These are phyloP conservation scores for Chalciporus pseudorubinellus DNA, from an alignment of 768 basidiomycete species.

Conservation along the genomic window DNA sequence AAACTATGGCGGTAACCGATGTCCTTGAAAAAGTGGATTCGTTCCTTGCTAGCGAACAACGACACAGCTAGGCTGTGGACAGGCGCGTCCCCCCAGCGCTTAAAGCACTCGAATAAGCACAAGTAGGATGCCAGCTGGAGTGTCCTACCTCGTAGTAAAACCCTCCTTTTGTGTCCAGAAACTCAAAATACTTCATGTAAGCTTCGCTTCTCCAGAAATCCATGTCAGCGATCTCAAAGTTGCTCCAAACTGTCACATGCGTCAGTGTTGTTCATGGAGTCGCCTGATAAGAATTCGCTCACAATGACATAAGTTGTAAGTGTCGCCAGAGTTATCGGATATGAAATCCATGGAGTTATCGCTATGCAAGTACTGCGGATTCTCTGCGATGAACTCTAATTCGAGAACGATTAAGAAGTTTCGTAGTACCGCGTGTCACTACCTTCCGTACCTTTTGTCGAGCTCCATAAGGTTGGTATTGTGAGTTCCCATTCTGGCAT, in stretches of 20 bases:
- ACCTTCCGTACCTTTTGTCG: conserved; percentile 48
- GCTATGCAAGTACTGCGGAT: conserved; percentile 54
- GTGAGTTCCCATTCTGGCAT: conserved; percentile 65
- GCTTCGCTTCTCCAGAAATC: conserved; percentile 66
- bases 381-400: conserved; percentile 51
- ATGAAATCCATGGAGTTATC: conserved; percentile 64
- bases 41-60: conserved; percentile 82
- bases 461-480: conserved; percentile 61
- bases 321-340: conserved; percentile 62
- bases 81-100: conserved; percentile 96
- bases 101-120: conserved; percentile 3
- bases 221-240: conserved; percentile 87
- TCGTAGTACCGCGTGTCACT: conserved; percentile 23
- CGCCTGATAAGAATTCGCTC: conserved; percentile 15
- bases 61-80: conserved; percentile 90
- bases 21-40: conserved; percentile 94
- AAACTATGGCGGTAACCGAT: conserved; percentile 90
- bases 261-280: conserved; percentile 1
- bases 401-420: conserved; percentile 32
- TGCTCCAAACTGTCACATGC: conserved; percentile 71
- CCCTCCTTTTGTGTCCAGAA: conserved; percentile 78
- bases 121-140: not conserved
- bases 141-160: conserved; percentile 92
- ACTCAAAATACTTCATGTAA: not conserved
- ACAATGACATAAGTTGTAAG: conserved; percentile 68